These are phyloP conservation scores for Xanthoceras sorbifolium DNA, from an alignment of 345 rosid genomes.

Conservation along the genomic window DNA sequence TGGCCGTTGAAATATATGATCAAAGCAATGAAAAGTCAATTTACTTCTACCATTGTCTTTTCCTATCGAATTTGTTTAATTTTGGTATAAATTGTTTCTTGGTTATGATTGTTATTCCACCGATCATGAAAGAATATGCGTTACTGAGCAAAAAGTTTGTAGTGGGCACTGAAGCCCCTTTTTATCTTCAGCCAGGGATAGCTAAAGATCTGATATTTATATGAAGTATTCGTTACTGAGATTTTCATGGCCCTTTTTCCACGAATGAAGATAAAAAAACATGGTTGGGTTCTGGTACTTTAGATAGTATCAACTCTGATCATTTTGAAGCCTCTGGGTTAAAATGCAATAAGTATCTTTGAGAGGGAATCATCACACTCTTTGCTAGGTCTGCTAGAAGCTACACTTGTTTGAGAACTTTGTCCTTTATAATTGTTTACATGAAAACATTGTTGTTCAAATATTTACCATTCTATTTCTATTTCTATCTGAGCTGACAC, in stretches of 20 bases:
- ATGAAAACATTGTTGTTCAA: not conserved
- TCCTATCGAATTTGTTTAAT: not conserved
- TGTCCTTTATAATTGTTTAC: not conserved
- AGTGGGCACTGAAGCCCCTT: not conserved
- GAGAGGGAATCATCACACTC: not conserved
- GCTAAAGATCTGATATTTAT: not conserved
- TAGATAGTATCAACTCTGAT: not conserved
- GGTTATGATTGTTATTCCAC: not conserved
- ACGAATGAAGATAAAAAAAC: not conserved
- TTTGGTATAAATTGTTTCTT: not conserved
- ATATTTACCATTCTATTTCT: not conserved
- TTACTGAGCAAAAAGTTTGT: not conserved
- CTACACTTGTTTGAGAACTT: not conserved
- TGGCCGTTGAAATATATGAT: constrained; percentile 15
- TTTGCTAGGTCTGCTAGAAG: not conserved
- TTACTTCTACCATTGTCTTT: not conserved
- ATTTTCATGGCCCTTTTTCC: not conserved
- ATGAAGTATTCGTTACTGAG: not conserved
- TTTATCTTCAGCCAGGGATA: not conserved
- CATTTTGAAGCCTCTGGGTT: not conserved
- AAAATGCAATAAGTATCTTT: not conserved
- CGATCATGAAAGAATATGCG: not conserved
- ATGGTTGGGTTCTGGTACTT: not conserved
- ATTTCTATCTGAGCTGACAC: not conserved
- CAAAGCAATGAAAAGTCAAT: constrained; percentile 20